Conservation (phyloP, 176 grass and related monocot genomes). For the Triticum turgidum region DNA sequence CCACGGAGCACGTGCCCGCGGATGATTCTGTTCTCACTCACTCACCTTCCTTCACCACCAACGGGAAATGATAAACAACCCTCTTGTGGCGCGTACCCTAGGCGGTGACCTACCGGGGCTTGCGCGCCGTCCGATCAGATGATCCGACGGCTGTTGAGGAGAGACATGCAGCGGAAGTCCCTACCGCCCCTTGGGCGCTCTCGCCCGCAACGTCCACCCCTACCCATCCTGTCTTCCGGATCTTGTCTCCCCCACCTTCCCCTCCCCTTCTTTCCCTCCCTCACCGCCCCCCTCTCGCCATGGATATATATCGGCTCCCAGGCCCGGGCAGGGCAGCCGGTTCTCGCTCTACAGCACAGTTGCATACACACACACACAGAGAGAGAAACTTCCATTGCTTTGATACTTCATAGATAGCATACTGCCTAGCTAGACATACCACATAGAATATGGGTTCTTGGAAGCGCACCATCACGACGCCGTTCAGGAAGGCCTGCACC, state of each 20-base stretch:
- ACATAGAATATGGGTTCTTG: slow-evolving; percentile 47
- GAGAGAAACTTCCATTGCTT: background rate
- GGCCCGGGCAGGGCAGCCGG: background rate
- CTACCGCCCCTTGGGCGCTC: background rate
- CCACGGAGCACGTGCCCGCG: background rate
- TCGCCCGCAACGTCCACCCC: slow-evolving; percentile 40
- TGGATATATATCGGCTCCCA: slow-evolving; percentile 27
- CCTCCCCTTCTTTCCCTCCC: background rate
- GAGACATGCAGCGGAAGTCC: background rate
- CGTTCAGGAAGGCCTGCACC: slow-evolving; percentile 53
- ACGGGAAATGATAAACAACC: background rate
- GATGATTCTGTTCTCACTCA: slow-evolving; percentile 6
- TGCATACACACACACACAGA: background rate
- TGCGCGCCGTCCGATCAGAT: background rate
- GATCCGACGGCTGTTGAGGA: accelerated
- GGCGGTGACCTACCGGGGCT: background rate
- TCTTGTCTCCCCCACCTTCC: slow-evolving; percentile 48
- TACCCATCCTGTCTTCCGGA: slow-evolving; percentile 52
- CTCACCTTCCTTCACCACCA: background rate
- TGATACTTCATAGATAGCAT: background rate
- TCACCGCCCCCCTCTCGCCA: background rate
- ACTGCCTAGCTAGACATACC: background rate
- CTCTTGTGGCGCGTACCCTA: background rate
- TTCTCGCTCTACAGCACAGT: slow-evolving; percentile 24
- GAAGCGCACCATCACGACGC: slow-evolving; percentile 56